phyloP scores from a whole-genome alignment of 805 yeast species.

The Nakazawaea ernobii region DNA sequence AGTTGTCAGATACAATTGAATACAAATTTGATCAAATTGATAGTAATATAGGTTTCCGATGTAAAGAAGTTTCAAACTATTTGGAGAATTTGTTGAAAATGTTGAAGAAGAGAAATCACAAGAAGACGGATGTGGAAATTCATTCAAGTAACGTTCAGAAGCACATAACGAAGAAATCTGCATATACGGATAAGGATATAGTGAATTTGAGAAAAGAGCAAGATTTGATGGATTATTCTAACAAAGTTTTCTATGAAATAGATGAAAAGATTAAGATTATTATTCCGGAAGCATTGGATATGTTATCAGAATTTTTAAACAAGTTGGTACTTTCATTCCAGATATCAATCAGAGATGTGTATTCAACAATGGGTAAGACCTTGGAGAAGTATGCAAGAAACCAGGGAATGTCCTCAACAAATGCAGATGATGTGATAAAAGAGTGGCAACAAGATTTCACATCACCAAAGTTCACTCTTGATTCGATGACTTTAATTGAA shows the following conservation, averaged over 20 bases:
- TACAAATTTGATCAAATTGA: conserved; percentile 17
- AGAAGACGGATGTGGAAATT: conserved; percentile 36
- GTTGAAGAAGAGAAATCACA: conserved; percentile 38
- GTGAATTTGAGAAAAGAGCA: conserved; percentile 27
- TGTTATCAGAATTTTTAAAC: conserved; percentile 44
- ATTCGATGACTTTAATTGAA: conserved; percentile 30
- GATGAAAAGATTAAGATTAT: conserved; percentile 34
- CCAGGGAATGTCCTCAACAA: conserved; percentile 25
- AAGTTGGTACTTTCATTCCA: conserved; percentile 32
- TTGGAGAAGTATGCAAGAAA: conserved; percentile 20
- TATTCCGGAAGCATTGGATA: conserved; percentile 40
- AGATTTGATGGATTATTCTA: conserved; percentile 24
- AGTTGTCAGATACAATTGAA: conserved; percentile 20
- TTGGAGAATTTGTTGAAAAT: conserved; percentile 32
- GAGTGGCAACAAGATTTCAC: conserved; percentile 34
- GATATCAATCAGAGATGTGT: conserved; percentile 31
- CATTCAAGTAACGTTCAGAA: conserved; percentile 32
- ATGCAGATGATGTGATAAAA: conserved; percentile 22
- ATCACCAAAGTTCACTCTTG: conserved; percentile 29
- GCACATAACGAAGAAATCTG: conserved; percentile 25
- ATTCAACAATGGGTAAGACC: conserved; percentile 25
- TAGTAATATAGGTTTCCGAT: conserved; percentile 26
- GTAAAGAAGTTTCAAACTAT: conserved; percentile 33
- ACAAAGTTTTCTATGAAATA: conserved; percentile 26
- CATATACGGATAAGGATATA: conserved; percentile 33